Conservation (phyloP, 192 early-diverging fungal genomes). For the Anaeromyces robustus region DNA sequence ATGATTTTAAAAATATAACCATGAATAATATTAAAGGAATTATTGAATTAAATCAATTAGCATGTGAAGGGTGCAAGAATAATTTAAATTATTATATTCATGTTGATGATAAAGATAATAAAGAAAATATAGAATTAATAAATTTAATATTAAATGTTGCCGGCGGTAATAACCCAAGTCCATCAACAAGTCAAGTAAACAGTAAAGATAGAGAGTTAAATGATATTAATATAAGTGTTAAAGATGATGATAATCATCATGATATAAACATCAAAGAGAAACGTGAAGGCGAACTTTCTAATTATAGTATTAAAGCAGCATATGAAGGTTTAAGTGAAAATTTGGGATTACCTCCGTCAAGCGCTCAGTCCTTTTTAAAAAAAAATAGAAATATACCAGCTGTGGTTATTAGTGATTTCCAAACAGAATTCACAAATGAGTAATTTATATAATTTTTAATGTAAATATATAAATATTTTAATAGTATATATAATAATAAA, state of each 20-base stretch:
- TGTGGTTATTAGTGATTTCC: constrained; percentile 16
- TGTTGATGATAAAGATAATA: constrained; percentile 14
- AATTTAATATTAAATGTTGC: neutral
- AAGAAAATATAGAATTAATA: neutral
- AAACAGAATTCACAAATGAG: constrained; percentile 26
- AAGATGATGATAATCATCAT: too few relatives aligned
- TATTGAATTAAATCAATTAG: constrained; percentile 33
- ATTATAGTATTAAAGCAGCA: constrained; percentile 13
- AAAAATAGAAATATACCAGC: constrained; percentile 40
- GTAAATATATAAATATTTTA: too few relatives aligned
- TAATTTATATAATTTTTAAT: constrained; percentile 10
- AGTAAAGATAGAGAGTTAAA: too few relatives aligned
- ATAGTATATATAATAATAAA: too few relatives aligned
- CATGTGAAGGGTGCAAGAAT: neutral
- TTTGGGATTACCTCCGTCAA: constrained; percentile 48
- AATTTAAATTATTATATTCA: constrained; percentile 14
- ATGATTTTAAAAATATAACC: constrained; percentile 50
- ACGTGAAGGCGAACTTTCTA: too few relatives aligned
- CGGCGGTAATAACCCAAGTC: too few relatives aligned
- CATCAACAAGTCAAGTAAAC: too few relatives aligned
- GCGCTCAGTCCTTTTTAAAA: constrained; percentile 50
- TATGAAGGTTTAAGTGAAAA: constrained; percentile 14
- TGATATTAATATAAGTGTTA: too few relatives aligned
- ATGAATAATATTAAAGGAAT: constrained; percentile 49
- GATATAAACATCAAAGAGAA: too few relatives aligned